A percentile compares a stretch with the other conserved stretches of the same genome.
phyloP scores from a whole-genome alignment of 2,329 filamentous ascomycete genomes.

The Penicillium capsulatum region DNA sequence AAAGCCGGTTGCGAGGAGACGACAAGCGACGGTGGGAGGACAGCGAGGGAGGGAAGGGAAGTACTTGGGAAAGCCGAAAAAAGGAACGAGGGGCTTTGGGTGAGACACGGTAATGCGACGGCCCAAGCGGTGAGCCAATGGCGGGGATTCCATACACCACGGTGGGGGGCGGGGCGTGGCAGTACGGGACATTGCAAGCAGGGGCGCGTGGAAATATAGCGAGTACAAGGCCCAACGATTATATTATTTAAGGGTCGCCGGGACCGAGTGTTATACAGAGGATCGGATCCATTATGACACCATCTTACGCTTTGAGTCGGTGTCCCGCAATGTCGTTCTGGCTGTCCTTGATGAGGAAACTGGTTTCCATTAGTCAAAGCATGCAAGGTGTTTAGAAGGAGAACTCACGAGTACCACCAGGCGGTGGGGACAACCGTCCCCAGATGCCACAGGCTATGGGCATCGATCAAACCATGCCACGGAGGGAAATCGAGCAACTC shows the following conservation, averaged over 20 bases:
- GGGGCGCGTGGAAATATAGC: slow-evolving; percentile 17
- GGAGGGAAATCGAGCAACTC: slow-evolving; percentile 94
- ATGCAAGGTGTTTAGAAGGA: not conserved
- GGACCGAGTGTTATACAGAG: slow-evolving; percentile 12
- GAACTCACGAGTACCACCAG: slow-evolving; percentile 88
- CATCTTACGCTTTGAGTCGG: slow-evolving; percentile 60
- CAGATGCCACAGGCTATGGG: slow-evolving; percentile 92
- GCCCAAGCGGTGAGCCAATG: slow-evolving; percentile 22
- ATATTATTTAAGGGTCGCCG: too few relatives aligned
- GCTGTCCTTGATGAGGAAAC: slow-evolving; percentile 82
- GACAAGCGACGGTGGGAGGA: not conserved
- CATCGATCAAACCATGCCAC: slow-evolving; percentile 75
- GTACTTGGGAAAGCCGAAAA: slow-evolving; percentile 21
- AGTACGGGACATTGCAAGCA: slow-evolving; percentile 10
- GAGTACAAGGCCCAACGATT: too few relatives aligned
- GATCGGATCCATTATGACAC: not conserved
- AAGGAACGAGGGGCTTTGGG: slow-evolving; percentile 20
- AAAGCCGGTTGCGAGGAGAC: not conserved
- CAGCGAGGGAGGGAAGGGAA: slow-evolving; percentile 3
- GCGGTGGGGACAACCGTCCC: slow-evolving; percentile 84
- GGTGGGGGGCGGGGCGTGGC: slow-evolving; percentile 10
- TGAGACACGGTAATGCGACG: slow-evolving; percentile 27
- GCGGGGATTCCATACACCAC: slow-evolving; percentile 12
- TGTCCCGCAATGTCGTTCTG: slow-evolving; percentile 73
- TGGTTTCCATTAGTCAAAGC: slow-evolving; percentile 39